A percentile compares a stretch with the other conserved stretches of the same genome.
These are phyloP conservation scores for Umbelopsis ramanniana DNA, from an alignment of 192 early-diverging fungal genomes.

Conservation along the genomic window DNA sequence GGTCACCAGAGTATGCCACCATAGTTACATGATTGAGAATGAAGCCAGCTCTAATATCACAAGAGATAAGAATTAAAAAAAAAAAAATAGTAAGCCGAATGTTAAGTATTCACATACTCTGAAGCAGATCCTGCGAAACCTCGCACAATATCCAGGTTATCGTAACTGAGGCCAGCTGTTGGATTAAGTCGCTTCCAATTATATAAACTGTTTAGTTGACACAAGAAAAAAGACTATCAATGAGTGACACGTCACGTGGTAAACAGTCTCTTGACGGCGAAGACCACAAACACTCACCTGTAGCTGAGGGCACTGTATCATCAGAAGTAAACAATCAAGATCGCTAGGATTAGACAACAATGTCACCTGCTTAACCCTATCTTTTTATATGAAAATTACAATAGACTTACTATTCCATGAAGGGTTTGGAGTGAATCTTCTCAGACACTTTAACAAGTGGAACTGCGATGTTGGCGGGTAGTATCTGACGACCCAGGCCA, in stretches of 20 bases:
- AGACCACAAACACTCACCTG: conserved; percentile 41
- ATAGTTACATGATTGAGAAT: conserved; percentile 90
- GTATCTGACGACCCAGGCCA: conserved; percentile 74
- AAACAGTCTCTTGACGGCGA: not conserved
- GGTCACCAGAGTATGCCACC: conserved; percentile 71
- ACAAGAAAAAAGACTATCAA: not conserved
- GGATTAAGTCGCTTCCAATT: conserved; percentile 81
- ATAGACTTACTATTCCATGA: conserved; percentile 66
- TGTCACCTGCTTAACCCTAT: not conserved
- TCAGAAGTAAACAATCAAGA: not conserved
- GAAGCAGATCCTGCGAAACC: conserved; percentile 74
- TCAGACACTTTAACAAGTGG: conserved; percentile 73
- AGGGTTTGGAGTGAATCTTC: conserved; percentile 76
- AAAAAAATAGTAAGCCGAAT: too few relatives aligned
- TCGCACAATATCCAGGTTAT: conserved; percentile 80
- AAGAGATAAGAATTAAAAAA: not conserved
- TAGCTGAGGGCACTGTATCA: conserved; percentile 59
- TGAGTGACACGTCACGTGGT: not conserved
- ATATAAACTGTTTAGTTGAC: conserved; percentile 62
- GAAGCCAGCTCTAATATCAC: conserved; percentile 59
- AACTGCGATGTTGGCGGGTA: conserved; percentile 80
- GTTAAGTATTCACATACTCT: too few relatives aligned
- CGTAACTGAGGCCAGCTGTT: conserved; percentile 52
- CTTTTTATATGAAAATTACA: not conserved
- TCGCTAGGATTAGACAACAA: not conserved